Evolutionary conservation across 345 rosid genomes (phyloP).

Genomic region (Euphorbia pulcherrima): DNA sequence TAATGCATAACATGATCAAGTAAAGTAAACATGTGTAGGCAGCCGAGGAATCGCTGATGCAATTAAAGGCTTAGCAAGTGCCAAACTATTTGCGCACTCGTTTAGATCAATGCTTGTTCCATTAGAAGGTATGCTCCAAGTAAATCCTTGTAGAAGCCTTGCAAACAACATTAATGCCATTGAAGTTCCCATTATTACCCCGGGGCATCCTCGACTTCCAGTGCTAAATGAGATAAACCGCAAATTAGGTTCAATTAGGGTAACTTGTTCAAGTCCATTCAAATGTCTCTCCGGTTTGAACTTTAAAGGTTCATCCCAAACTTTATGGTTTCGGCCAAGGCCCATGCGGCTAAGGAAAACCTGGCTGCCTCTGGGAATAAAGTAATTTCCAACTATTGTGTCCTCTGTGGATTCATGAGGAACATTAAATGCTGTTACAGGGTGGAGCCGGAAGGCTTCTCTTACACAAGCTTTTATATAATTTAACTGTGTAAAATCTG

Average conservation of each 20-base stretch:
- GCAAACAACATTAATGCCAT: slow-evolving; percentile 22
- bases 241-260: slow-evolving; percentile 4
- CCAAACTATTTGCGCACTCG: not conserved
- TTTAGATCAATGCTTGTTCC: not conserved
- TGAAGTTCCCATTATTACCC: slow-evolving; percentile 13
- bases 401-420: slow-evolving; percentile 40
- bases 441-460: slow-evolving; percentile 55
- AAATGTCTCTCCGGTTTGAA: slow-evolving; percentile 53
- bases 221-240: slow-evolving; percentile 13
- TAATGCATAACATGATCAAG: too few relatives aligned
- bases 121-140: not conserved
- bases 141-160: not conserved
- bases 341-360: slow-evolving; percentile 39
- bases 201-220: slow-evolving; percentile 37
- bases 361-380: slow-evolving; percentile 59
- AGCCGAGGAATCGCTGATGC: too few relatives aligned
- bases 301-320: slow-evolving; percentile 44
- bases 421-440: slow-evolving; percentile 39
- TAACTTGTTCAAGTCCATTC: slow-evolving; percentile 13
- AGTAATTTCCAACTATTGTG: slow-evolving; percentile 32
- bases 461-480: slow-evolving; percentile 48
- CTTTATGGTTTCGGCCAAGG: slow-evolving; percentile 44
- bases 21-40: too few relatives aligned
- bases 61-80: not conserved
- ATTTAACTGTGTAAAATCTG: slow-evolving; percentile 40